Evolutionary conservation across 306 rosid species (phyloP), one percentile per base, ranked within the genome.

Genomic region (Citrullus colocynthis): DNA sequence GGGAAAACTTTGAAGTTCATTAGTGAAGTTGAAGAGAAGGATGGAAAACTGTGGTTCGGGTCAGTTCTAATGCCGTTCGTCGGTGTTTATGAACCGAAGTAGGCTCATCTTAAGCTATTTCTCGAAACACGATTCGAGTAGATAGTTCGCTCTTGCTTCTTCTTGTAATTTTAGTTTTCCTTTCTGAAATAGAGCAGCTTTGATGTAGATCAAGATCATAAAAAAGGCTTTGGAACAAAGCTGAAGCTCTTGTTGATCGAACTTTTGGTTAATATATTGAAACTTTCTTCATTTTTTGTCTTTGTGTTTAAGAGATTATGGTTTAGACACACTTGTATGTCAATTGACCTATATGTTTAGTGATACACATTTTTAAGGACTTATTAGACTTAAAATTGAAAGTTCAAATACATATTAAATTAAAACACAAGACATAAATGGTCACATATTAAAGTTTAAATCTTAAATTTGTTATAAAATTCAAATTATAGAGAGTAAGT

Each of bases 11-110:
- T 92, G 54, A 95, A 80, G 85, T 89, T 88, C 81, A 81, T 91
- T 34, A 92, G 97, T 60, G 97, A 95, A 86, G 87, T 92, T 78
- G 97, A 89, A 82, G 99, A 92, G 88, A 92, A 56, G 79, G 97
- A 92, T 79, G 97, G 97, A 75, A 85, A 87, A 81, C 88, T 95
- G 12, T 92, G 97, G 97, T 85, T 95, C 48, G 97, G 88, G 69
- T 95, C 97, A 6, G 97, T 90, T 37, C 78, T 95, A 41, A 88
- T 86, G 98, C 91, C 98, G 41, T 92, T 78, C 57, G 17, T 95
- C 60, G 99, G 97, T 79, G 76, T 89, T 63, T 90, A 86, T 67
- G 69, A 14, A 61, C 24, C 71, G 15, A 58, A 62, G 17, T 77
- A 58, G 72, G 10, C 8, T 30, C 6, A 4, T 52, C 20, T 8